Evolutionary conservation across 176 grass and related monocot species (phyloP).

Genomic region (Pontederia paniculata): DNA sequence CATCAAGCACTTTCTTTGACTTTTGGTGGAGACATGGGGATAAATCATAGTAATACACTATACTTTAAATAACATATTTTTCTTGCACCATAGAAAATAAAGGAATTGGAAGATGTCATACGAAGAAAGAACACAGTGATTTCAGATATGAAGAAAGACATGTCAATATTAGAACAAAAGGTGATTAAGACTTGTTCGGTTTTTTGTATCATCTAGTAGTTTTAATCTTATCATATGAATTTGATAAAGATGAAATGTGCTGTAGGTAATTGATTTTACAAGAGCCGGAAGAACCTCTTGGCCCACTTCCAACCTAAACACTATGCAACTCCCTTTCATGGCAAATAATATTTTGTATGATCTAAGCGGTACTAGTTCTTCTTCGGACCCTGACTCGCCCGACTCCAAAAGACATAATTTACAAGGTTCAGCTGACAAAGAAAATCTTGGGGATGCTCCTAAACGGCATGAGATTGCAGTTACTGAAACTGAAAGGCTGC

Average conservation of each 20-base stretch:
- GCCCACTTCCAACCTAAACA: slow-evolving; percentile 17
- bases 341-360: slow-evolving; percentile 79
- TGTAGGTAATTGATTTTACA: slow-evolving; percentile 67
- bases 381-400: slow-evolving; percentile 74
- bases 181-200: slow-evolving; percentile 19
- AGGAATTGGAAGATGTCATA: slow-evolving; percentile 59
- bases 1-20: slow-evolving; percentile 1
- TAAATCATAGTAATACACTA: background rate
- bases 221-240: background rate
- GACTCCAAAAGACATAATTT: slow-evolving; percentile 24
- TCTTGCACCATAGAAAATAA: slow-evolving; percentile 52
- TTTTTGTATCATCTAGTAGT: background rate
- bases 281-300: slow-evolving; percentile 52
- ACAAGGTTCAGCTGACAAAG: slow-evolving; percentile 13
- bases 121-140: slow-evolving; percentile 76
- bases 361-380: slow-evolving; percentile 68
- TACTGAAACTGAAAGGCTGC: background rate
- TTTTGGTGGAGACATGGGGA: background rate
- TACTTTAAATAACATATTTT: background rate
- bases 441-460: background rate
- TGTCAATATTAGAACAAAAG: slow-evolving; percentile 53
- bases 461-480: background rate
- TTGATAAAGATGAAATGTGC: slow-evolving; percentile 7
- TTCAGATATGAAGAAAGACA: slow-evolving; percentile 83
- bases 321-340: slow-evolving; percentile 48